Base-by-base conservation (phyloP, 2,329 filamentous ascomycete genomes). In the Venturia aucupariae region DNA sequence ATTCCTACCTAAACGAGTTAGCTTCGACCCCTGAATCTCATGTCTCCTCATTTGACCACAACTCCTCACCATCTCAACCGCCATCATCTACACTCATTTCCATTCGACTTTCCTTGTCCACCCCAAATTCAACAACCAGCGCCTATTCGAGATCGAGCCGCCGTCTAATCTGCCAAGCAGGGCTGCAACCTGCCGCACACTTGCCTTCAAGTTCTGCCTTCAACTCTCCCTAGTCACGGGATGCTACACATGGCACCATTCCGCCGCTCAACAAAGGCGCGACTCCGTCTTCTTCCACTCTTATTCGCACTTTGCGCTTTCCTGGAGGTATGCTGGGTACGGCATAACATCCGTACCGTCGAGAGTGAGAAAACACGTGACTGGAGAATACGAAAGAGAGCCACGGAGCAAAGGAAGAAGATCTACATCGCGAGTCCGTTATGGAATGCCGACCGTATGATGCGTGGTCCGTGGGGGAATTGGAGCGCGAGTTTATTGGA, bases 401-500 rank as follows among this genome's bases (percentile, higher is more conserved):
- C 38, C 13, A 44, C 38, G 35, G n/a, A 41, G 35, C 61, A 48
- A 8, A 2, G 32, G 22, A 62, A 54, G 61, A 48, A 54, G 22
- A 51, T 62, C n/a, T 62, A 62, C 42, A 62, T 62, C 10, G 61
- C 61, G 3, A 48, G n/a, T 44, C 61, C 41, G 27, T 54, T 62
- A 22, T 62, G 61, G 61, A 62, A 62, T 22, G 46, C 42, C 6
- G 61, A 35, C 1, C 11, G n/a, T 3, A 35, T 54, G 32, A 19
- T 62, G 44, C 30, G 59, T 3, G 59, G 59, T 15, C 59, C 59
- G 35, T 54, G 27, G 30, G 46, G 42, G n/a, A 44, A 86, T 68
- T 90, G 88, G 87, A 85, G 81, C 67, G 74, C 79, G 6, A 85
- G 84, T 0, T 76, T 90, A 2, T 65, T 87, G 7, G 76, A 81